Conservation (phyloP, 2,329 filamentous ascomycete genomes). For the Alternaria sp. region DNA sequence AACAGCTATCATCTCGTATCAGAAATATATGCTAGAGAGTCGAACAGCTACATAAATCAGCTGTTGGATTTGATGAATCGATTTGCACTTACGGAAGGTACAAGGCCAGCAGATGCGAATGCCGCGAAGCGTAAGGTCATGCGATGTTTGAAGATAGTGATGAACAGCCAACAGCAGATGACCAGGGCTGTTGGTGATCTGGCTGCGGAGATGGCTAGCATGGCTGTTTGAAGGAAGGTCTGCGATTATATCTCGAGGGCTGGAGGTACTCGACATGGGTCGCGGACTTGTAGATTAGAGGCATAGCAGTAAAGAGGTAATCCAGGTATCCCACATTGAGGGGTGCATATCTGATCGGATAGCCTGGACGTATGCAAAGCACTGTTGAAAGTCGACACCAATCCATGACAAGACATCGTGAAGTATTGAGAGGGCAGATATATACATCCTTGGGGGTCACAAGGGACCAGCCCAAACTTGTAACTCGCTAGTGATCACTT, state of each 20-base stretch:
- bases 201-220: not conserved
- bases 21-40: no score
- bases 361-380: not conserved
- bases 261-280: not conserved
- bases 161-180: not conserved
- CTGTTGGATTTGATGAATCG: not conserved
- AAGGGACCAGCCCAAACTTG: not conserved
- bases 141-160: not conserved
- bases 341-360: accelerated
- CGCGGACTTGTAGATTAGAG: accelerated
- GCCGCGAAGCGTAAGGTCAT: not conserved
- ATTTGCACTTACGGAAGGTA: not conserved
- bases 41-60: no score
- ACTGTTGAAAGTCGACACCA: not conserved
- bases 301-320: not conserved
- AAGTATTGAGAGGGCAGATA: not conserved
- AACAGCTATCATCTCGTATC: no score
- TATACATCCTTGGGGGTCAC: not conserved
- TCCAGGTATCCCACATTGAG: no score
- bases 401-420: not conserved
- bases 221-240: not conserved
- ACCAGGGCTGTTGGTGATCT: not conserved
- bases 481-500: not conserved
- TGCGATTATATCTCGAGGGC: not conserved
- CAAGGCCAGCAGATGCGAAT: not conserved